Conservation (phyloP, 2,329 filamentous ascomycete genomes). For the Colletotrichum gloeosporioides region DNA sequence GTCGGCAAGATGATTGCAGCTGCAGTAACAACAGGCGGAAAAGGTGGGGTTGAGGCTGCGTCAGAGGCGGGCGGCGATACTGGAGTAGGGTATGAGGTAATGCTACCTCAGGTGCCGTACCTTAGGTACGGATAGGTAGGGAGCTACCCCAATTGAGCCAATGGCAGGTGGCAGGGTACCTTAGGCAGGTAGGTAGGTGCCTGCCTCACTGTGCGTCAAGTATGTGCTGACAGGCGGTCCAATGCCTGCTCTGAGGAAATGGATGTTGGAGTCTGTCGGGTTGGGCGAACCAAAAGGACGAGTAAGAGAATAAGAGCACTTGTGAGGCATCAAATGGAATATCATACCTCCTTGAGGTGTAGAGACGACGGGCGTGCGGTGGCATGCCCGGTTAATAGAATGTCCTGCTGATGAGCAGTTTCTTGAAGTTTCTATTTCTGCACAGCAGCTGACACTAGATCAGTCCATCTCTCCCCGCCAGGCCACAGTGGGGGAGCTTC, state of each 20-base stretch:
- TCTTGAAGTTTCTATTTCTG: neutral
- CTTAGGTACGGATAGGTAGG: neutral
- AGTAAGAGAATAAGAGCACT: neutral
- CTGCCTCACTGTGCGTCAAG: neutral
- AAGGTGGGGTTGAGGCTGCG: conserved; percentile 16
- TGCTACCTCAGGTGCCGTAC: neutral
- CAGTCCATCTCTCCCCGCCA: neutral
- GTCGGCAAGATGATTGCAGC: neutral
- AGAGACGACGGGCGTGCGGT: neutral
- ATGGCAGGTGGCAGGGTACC: neutral
- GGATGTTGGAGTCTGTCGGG: neutral
- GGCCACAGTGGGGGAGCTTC: neutral
- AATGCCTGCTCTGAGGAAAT: neutral
- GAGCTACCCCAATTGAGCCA: neutral
- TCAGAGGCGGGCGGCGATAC: conserved; percentile 12
- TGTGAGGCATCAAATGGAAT: neutral
- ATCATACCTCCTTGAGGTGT: neutral
- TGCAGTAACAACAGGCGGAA: neutral
- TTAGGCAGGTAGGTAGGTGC: neutral
- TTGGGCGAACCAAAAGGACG: neutral
- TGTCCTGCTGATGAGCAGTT: neutral
- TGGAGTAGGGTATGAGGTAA: conserved; percentile 15
- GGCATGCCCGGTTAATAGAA: neutral
- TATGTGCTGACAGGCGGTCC: neutral
- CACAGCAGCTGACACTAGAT: conserved; percentile 1